phyloP scores from a whole-genome alignment of 2,329 filamentous ascomycete genomes.

The Graphiopsis chlorocephala region DNA sequence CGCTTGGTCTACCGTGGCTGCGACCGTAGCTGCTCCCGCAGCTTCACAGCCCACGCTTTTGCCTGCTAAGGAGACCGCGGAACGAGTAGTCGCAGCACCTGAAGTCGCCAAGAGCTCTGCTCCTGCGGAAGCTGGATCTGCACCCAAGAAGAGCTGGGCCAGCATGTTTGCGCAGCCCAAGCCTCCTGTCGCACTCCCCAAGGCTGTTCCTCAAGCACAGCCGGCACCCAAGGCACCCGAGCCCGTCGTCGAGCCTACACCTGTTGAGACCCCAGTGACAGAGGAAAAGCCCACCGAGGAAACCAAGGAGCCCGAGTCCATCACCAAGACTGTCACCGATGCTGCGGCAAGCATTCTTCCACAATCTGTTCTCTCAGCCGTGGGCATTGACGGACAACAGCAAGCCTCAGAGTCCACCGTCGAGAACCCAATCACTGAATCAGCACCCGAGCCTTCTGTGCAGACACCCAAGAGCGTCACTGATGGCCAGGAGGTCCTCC shows the following conservation, averaged over 20 bases:
- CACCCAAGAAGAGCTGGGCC: slow-evolving; percentile 52
- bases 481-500: slow-evolving; percentile 21
- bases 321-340: background rate
- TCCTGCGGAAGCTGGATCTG: slow-evolving; percentile 33
- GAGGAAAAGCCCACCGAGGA: slow-evolving; percentile 31
- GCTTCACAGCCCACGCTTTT: background rate
- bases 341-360: background rate
- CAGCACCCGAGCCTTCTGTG: background rate
- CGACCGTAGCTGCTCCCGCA: slow-evolving; percentile 18
- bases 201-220: slow-evolving; percentile 20
- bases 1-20: slow-evolving; percentile 43
- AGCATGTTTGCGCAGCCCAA: slow-evolving; percentile 51
- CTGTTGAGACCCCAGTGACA: slow-evolving; percentile 18
- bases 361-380: background rate
- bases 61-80: slow-evolving; percentile 19
- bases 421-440: slow-evolving; percentile 19
- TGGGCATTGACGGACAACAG: background rate
- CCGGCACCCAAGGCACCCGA: slow-evolving; percentile 21
- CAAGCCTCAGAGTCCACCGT: slow-evolving; percentile 21
- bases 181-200: slow-evolving; percentile 45
- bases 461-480: slow-evolving; percentile 12
- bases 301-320: slow-evolving; percentile 19
- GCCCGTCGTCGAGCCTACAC: slow-evolving; percentile 1
- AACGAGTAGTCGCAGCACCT: slow-evolving; percentile 25
- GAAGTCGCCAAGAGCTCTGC: slow-evolving; percentile 36